Evolutionary conservation across 371 early-diverging fungal genomes (phyloP).

Genomic region (Synchytrium microbalum): DNA sequence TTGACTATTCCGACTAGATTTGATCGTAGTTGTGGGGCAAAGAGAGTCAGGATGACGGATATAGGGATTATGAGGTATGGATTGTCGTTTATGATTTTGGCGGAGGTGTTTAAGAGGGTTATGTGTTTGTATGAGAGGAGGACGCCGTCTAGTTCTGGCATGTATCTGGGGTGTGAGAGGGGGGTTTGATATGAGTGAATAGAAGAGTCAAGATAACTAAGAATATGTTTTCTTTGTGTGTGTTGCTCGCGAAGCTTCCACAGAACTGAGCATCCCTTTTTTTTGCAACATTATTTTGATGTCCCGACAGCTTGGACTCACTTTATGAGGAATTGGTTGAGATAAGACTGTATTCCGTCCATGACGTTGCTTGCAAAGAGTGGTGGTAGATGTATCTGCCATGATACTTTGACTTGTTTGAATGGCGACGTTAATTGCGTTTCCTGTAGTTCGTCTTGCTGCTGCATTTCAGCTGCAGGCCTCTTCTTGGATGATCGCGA

Average conservation of each 20-base stretch:
- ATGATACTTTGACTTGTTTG: slow-evolving; percentile 35
- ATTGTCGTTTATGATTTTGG: slow-evolving; percentile 69
- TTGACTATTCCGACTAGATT: slow-evolving; percentile 78
- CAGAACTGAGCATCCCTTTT: no score
- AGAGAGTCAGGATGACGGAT: slow-evolving; percentile 61
- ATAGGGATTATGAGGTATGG: slow-evolving; percentile 77
- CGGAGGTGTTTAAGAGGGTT: slow-evolving; percentile 48
- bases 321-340: slow-evolving; percentile 82
- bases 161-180: slow-evolving; percentile 44
- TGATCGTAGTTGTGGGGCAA: slow-evolving; percentile 70
- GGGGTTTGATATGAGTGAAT: neutral
- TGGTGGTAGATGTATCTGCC: slow-evolving; percentile 70
- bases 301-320: slow-evolving; percentile 22
- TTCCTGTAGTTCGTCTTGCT: neutral
- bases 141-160: slow-evolving; percentile 81
- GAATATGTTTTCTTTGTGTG: no score
- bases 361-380: slow-evolving; percentile 55
- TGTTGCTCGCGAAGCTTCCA: no score
- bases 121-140: slow-evolving; percentile 72
- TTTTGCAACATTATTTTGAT: no score
- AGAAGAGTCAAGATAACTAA: no score
- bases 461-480: no score
- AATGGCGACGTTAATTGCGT: neutral
- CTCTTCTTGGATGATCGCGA: no score
- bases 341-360: slow-evolving; percentile 69